Percentiles rank a stretch among this genome's conserved stretches.
These are phyloP conservation scores for Lecanoromycetidae sp. DNA, from an alignment of 2,329 filamentous ascomycete species.

Conservation along the genomic window DNA sequence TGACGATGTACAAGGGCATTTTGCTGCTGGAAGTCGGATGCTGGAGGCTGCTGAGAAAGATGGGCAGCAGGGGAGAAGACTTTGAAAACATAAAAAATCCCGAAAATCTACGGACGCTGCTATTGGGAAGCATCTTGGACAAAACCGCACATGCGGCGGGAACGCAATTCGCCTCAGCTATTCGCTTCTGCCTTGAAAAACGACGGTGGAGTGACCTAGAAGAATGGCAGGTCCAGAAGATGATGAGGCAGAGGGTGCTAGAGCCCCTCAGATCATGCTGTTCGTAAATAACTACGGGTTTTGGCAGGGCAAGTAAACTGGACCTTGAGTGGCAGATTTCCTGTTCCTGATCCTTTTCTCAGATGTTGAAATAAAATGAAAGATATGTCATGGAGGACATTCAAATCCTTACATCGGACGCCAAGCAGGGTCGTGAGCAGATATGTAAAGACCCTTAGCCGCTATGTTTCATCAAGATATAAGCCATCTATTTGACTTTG, in stretches of 20 bases:
- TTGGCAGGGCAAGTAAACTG: background rate
- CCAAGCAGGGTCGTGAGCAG: background rate
- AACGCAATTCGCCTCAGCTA: background rate
- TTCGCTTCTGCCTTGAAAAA: background rate
- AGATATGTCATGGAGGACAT: background rate
- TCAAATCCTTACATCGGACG: background rate
- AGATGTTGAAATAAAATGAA: background rate
- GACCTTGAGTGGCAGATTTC: background rate
- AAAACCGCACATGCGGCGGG: background rate
- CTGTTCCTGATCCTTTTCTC: background rate
- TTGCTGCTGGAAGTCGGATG: background rate
- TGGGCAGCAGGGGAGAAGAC: background rate
- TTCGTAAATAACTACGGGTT: background rate
- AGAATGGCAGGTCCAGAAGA: constrained; percentile 3
- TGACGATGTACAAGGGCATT: background rate
- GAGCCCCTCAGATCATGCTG: constrained; percentile 2
- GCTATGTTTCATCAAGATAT: background rate
- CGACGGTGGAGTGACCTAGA: constrained; percentile 1
- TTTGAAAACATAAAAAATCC: background rate
- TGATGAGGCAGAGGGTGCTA: constrained; percentile 1
- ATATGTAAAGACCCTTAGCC: background rate
- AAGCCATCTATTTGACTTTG: background rate
- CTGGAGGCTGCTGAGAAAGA: background rate
- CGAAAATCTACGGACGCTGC: background rate
- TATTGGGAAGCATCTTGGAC: constrained; percentile 2